These are phyloP conservation scores for Colletotrichum tropicicola DNA, from an alignment of 2,329 filamentous ascomycete genomes.

Conservation along the genomic window DNA sequence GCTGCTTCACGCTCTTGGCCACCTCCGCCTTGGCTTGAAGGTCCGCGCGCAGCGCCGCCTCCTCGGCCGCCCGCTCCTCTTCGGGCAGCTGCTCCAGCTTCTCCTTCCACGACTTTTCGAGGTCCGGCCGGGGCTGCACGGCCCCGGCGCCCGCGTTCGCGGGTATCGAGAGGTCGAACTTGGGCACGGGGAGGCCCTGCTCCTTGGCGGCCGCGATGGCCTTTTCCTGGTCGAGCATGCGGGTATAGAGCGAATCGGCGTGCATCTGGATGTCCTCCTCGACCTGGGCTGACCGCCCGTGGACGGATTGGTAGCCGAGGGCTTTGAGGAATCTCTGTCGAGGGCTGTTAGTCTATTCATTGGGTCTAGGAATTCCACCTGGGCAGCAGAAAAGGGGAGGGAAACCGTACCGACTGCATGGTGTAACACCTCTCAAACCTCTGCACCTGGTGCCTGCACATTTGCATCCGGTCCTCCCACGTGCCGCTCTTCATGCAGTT, in stretches of 20 bases:
- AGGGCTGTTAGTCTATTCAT: neutral
- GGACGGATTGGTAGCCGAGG: slow-evolving; percentile 81
- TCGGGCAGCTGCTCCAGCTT: slow-evolving; percentile 66
- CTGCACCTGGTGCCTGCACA: slow-evolving; percentile 82
- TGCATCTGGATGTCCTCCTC: slow-evolving; percentile 96
- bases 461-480: slow-evolving; percentile 73
- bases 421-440: slow-evolving; percentile 88
- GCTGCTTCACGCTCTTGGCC: slow-evolving; percentile 60
- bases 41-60: slow-evolving; percentile 71
- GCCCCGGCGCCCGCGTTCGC: slow-evolving; percentile 26
- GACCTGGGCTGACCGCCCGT: slow-evolving; percentile 70
- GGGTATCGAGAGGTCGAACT: slow-evolving; percentile 66
- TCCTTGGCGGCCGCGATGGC: slow-evolving; percentile 75
- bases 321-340: slow-evolving; percentile 85
- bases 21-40: slow-evolving; percentile 68
- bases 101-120: slow-evolving; percentile 62
- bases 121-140: slow-evolving; percentile 49
- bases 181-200: slow-evolving; percentile 65
- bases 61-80: slow-evolving; percentile 68
- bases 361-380: neutral
- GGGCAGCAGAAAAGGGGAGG: too few relatives aligned
- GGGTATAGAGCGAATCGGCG: slow-evolving; percentile 88
- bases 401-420: slow-evolving; percentile 76
- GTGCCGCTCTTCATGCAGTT: slow-evolving; percentile 82
- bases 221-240: slow-evolving; percentile 84